Evolutionary conservation across 805 yeast genomes (phyloP).

Genomic region (Schwanniomyces vanrijiae): DNA sequence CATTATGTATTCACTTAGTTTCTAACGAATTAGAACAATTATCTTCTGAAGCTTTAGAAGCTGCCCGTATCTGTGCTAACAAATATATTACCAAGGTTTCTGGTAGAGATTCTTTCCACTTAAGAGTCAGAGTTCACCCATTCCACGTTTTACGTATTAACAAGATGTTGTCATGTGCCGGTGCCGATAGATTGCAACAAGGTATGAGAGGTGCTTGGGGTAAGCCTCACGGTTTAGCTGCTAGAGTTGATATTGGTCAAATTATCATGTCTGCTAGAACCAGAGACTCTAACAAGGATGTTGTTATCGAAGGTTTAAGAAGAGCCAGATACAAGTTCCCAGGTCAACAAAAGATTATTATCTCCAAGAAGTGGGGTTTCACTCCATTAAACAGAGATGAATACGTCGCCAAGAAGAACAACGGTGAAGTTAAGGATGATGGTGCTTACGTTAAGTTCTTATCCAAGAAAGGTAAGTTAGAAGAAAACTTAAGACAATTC

Average conservation of each 20-base stretch:
- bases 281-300: constrained; percentile 96
- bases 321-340: constrained; percentile 99
- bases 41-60: constrained; percentile 99
- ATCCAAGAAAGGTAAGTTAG: constrained; percentile 93
- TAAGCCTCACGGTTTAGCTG: constrained; percentile 99
- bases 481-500: constrained; percentile 88
- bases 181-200: constrained; percentile 99
- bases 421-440: constrained; percentile 98
- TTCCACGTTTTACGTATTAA: constrained; percentile 99
- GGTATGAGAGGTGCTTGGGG: constrained; percentile 99
- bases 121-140: constrained; percentile 99
- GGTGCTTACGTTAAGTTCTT: constrained; percentile 99
- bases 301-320: constrained; percentile 98
- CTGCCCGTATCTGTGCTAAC: constrained; percentile 99
- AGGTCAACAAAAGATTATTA: constrained; percentile 99
- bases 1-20: constrained; percentile 98
- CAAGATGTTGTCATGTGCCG: constrained; percentile 99
- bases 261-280: constrained; percentile 97
- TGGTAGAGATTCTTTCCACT: constrained; percentile 99
- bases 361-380: constrained; percentile 99
- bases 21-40: constrained; percentile 99
- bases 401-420: constrained; percentile 89
- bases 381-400: constrained; percentile 98
- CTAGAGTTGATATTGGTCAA: constrained; percentile 99
- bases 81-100: constrained; percentile 96